Base-by-base conservation (phyloP, 23 red algal genomes). In the Rhodosorus marinus region DNA sequence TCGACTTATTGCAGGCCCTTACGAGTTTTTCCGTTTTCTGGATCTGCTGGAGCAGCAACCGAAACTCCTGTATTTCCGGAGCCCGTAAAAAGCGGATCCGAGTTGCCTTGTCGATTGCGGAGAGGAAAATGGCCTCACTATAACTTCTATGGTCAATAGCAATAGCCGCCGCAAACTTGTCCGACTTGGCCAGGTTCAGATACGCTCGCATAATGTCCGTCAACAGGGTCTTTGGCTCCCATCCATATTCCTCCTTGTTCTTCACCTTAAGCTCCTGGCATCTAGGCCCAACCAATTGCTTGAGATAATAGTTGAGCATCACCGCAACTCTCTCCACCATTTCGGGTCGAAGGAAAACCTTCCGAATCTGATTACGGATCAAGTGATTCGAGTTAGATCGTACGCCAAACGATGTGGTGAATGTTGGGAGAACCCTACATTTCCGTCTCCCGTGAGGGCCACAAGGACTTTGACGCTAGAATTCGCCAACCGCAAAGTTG, bases 251-350 rank as follows among this genome's bases (percentile, higher is more conserved):
- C 3, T 85, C 64, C 20, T 68, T 72, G 17, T 98, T 74, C 15
- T 24, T 6, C 35, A 98, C 90, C 26, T 68, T 66, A 23, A 98
- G 68, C 8, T 84, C 60, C 14, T 58, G 29, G 27, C 78, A 85
- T 26, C 75, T 60, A 43, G 76, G 51, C 2, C 79, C 90, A 51
- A 65, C 81, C 26, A 98, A 47, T n/a, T 66, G 54, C 62, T 68
- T 57, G 19, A 98, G 66, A 1, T 86, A 72, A 63, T 86, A 98
- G 69, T 84, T 98, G 20, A 85, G 55, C 90, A 98, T 98, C 57
- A 86, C 68, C 28, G 90, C 72, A 8, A 84, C 27, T 28, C 90
- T 66, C 29, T 56, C 68, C 5, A 98, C 69, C 90, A 98, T 82
- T 62, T 98, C 90, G 28, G 70, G 70, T 20, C 72, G 67, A 17